These are phyloP conservation scores for Colletotrichum gloeosporioides DNA, from an alignment of 2,329 filamentous ascomycete genomes.

Conservation along the genomic window DNA sequence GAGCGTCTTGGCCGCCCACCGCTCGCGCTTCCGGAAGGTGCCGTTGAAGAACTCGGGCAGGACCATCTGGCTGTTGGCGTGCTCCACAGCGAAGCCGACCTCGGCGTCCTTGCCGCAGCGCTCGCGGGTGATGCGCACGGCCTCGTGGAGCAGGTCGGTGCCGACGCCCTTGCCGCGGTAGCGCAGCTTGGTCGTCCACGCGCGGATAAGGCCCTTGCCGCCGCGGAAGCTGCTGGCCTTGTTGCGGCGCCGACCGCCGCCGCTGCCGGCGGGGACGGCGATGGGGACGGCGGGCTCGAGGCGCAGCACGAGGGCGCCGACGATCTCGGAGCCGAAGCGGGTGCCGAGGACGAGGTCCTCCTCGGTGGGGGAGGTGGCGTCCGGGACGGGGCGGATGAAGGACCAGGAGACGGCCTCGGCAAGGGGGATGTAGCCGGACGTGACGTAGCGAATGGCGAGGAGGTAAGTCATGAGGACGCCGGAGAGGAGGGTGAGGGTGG, in stretches of 20 bases:
- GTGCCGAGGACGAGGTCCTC: constrained; percentile 69
- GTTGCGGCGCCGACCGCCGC: constrained; percentile 40
- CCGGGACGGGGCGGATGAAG: constrained; percentile 57
- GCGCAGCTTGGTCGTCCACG: constrained; percentile 77
- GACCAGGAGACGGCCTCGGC: constrained; percentile 67
- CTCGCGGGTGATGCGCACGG: constrained; percentile 70
- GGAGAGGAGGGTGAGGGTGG: constrained; percentile 62
- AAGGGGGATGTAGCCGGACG: constrained; percentile 64
- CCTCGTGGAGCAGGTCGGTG: constrained; percentile 73
- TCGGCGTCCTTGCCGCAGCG: constrained; percentile 71
- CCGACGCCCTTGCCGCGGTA: constrained; percentile 78
- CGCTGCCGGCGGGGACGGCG: constrained; percentile 24
- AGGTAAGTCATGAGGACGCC: constrained; percentile 70
- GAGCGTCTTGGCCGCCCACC: constrained; percentile 58
- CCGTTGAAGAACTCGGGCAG: constrained; percentile 69
- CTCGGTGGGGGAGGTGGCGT: constrained; percentile 35
- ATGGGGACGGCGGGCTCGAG: constrained; percentile 52
- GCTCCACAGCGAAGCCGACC: constrained; percentile 76
- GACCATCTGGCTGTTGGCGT: constrained; percentile 75
- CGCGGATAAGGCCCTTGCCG: constrained; percentile 75
- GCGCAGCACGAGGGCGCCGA: constrained; percentile 74
- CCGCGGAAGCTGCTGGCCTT: constrained; percentile 50
- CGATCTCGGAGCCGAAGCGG: constrained; percentile 70
- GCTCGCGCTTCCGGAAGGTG: constrained; percentile 64
- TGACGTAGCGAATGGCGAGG: constrained; percentile 63